A percentile compares a stretch with the other conserved stretches of the same genome.
Evolutionary conservation across 305 asterid genomes (phyloP).

Genomic region (Fraxinus platypoda): DNA sequence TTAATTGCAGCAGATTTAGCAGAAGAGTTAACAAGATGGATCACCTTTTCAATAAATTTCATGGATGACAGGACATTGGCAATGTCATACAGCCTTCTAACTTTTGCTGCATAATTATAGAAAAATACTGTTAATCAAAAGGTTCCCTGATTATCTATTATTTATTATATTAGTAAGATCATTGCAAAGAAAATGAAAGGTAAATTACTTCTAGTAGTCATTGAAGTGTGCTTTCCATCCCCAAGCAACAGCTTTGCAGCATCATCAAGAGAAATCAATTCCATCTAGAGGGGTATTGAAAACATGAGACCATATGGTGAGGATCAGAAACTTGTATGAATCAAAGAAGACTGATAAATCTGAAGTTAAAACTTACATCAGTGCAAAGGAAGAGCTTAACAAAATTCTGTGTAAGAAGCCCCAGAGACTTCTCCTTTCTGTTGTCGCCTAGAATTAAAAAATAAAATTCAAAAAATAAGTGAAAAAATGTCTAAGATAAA

Average conservation of each 20-base stretch:
- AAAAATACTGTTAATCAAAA: constrained; percentile 11
- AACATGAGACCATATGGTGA: background rate
- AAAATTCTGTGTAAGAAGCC: constrained; percentile 90
- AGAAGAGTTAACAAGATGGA: background rate
- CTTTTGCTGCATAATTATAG: constrained; percentile 67
- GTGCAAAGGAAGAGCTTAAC: constrained; percentile 89
- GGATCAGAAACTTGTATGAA: background rate
- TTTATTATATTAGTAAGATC: background rate
- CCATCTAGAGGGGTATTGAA: constrained; percentile 47
- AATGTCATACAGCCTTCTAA: constrained; percentile 84
- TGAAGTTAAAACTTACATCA: constrained; percentile 50
- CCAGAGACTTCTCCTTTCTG: constrained; percentile 91
- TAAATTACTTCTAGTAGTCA: constrained; percentile 82
- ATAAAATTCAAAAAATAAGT: background rate
- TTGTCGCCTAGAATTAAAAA: constrained; percentile 50
- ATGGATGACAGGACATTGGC: constrained; percentile 93
- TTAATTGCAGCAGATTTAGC: background rate
- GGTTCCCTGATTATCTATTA: background rate
- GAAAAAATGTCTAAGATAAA: background rate
- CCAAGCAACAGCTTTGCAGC: constrained; percentile 96
- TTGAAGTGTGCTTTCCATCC: constrained; percentile 74
- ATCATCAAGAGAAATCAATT: constrained; percentile 85
- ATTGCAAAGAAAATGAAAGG: background rate
- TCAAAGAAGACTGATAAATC: background rate
- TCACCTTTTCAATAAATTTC: constrained; percentile 90